Conservation (phyloP, 176 grass and related monocot species). For the Otatea glauca region DNA sequence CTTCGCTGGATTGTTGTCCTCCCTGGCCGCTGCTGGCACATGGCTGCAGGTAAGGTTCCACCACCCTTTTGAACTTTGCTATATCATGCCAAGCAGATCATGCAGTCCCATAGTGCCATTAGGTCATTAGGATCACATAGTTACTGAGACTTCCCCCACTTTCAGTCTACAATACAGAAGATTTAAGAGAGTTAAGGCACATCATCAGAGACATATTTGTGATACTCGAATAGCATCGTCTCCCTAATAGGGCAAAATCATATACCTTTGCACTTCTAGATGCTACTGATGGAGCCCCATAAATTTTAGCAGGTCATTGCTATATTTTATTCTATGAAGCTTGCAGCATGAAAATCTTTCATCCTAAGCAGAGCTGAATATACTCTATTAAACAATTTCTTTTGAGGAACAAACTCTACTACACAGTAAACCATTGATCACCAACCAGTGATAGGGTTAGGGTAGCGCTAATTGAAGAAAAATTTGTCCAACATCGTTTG, state of each 20-base stretch:
- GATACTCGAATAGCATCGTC: background rate
- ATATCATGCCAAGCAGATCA: background rate
- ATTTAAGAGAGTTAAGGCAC: slow-evolving; percentile 5
- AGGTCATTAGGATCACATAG: slow-evolving; percentile 14
- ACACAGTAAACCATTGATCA: background rate
- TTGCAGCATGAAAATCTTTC: background rate
- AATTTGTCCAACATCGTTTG: no score
- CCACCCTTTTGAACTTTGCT: slow-evolving; percentile 27
- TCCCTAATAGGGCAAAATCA: background rate
- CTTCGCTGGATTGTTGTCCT: slow-evolving; percentile 89
- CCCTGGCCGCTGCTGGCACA: slow-evolving; percentile 91
- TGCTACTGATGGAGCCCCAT: slow-evolving; percentile 5
- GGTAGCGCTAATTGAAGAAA: no score
- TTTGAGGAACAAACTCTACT: background rate
- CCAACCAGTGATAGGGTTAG: no score
- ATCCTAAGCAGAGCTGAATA: background rate
- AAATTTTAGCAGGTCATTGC: background rate
- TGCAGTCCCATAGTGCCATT: background rate
- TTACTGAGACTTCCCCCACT: slow-evolving; percentile 19
- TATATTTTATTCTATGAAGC: slow-evolving; percentile 20
- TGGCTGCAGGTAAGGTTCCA: slow-evolving; percentile 81
- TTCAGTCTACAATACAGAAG: slow-evolving; percentile 28
- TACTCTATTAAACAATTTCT: background rate
- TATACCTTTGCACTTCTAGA: slow-evolving; percentile 26
- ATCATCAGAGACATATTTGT: slow-evolving; percentile 7